Evolutionary conservation across 371 early-diverging fungal genomes (phyloP).

Genomic region (Synchytrium microbalum): DNA sequence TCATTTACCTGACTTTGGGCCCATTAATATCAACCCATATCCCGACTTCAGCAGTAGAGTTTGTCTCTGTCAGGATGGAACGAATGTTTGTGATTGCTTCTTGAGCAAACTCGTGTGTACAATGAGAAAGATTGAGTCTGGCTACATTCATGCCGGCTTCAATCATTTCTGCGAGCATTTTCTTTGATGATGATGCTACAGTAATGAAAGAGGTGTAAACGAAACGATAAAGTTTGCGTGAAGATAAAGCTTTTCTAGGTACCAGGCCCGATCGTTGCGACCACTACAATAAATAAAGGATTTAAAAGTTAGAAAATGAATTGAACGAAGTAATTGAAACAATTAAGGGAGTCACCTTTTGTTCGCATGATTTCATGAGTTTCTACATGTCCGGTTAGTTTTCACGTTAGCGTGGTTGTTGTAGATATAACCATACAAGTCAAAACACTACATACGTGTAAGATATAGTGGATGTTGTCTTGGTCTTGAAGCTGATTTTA

Average conservation of each 20-base stretch:
- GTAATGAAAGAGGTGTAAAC: not conserved
- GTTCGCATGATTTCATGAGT: not conserved
- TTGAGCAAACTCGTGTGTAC: slow-evolving; percentile 34
- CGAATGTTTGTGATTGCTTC: slow-evolving; percentile 42
- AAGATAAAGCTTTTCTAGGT: slow-evolving; percentile 4
- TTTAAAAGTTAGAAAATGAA: not conserved
- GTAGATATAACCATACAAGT: not conserved
- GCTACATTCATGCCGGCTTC: slow-evolving; percentile 51
- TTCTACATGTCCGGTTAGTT: not conserved
- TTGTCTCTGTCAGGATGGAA: slow-evolving; percentile 22
- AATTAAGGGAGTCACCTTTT: not conserved
- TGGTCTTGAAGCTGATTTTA: not conserved
- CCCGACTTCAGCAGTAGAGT: slow-evolving; percentile 32
- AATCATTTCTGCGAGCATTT: slow-evolving; percentile 34
- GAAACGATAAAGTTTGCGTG: not conserved
- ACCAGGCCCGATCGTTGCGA: not conserved
- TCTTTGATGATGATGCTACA: slow-evolving; percentile 22
- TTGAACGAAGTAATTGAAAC: not conserved
- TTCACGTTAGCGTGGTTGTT: not conserved
- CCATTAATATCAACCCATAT: slow-evolving; percentile 47
- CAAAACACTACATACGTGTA: not conserved
- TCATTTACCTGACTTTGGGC: slow-evolving; percentile 47
- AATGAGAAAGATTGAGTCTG: slow-evolving; percentile 56
- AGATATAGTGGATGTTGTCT: not conserved
- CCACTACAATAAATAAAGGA: not conserved